phyloP scores from a whole-genome alignment of 495 filamentous ascomycete species.

The Aspergillus biplanus region DNA sequence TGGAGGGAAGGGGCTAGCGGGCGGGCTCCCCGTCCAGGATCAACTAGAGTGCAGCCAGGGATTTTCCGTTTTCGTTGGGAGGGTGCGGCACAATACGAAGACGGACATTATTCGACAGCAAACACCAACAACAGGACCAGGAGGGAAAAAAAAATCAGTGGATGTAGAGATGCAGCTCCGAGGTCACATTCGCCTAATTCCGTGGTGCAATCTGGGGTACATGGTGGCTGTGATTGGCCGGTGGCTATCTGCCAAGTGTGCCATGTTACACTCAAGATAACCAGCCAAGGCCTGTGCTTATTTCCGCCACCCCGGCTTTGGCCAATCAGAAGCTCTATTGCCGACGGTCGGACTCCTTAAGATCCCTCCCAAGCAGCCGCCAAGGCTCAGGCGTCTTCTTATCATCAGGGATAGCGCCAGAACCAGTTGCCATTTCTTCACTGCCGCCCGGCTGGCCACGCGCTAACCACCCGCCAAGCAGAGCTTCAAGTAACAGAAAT shows the following conservation, averaged over 20 bases:
- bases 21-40: too few species aligned
- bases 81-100: too few species aligned
- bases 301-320: constrained; percentile 1
- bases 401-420: neutral
- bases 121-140: neutral
- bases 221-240: neutral
- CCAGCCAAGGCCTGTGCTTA: constrained; percentile 9
- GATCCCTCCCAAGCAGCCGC: neutral
- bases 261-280: constrained; percentile 8
- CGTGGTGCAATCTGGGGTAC: constrained; percentile 5
- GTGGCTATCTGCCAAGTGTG: constrained; percentile 6
- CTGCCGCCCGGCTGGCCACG: neutral
- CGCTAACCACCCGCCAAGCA: neutral
- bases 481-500: neutral
- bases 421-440: neutral
- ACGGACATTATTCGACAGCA: too few species aligned
- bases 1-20: too few species aligned
- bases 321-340: neutral
- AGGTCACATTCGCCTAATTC: constrained; percentile 8
- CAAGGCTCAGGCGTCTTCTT: neutral
- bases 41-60: too few species aligned
- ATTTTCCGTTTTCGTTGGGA: too few species aligned
- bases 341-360: neutral
- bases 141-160: constrained; percentile 33
- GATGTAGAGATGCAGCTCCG: neutral